Evolutionary conservation across 176 grass and related monocot genomes (phyloP).

Genomic region (Themeda triandra): DNA sequence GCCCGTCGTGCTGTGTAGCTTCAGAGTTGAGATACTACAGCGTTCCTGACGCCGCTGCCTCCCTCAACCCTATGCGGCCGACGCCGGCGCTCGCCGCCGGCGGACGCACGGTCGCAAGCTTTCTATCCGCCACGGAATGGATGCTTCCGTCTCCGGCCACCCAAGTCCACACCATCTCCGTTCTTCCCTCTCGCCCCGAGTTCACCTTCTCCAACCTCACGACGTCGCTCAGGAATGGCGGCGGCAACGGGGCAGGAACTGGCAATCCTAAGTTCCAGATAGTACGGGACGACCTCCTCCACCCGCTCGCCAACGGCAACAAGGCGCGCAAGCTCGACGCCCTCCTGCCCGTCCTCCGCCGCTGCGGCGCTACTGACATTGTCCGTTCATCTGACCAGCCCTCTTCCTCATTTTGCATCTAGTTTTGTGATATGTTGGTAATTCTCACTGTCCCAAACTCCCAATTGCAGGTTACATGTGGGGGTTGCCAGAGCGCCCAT

Average conservation of each 20-base stretch:
- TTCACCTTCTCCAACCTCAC: constrained; percentile 50
- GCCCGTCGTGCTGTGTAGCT: no score
- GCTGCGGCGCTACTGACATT: constrained; percentile 45
- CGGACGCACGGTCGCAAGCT: constrained; percentile 23
- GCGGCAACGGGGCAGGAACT: neutral
- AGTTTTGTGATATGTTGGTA: neutral
- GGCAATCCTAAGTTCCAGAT: constrained; percentile 41
- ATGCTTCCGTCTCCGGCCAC: constrained; percentile 60
- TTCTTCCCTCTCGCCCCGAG: constrained; percentile 29
- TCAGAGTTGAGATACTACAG: no score
- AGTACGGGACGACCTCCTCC: constrained; percentile 79
- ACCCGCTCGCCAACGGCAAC: constrained; percentile 87
- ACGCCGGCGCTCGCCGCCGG: constrained; percentile 32
- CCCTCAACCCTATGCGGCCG: constrained; percentile 15
- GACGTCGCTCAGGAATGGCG: constrained; percentile 15
- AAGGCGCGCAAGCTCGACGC: constrained; percentile 95
- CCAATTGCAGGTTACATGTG: constrained; percentile 65
- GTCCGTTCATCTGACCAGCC: neutral
- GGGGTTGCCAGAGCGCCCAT: constrained; percentile 90
- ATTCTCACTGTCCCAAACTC: neutral
- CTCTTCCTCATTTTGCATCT: constrained; percentile 1
- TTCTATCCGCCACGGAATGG: constrained; percentile 54
- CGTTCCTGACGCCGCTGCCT: neutral
- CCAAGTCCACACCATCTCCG: constrained; percentile 63
- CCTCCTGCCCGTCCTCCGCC: constrained; percentile 62